A percentile compares a stretch with the other conserved stretches of the same genome.
Conservation (phyloP, 108 stramenopile genomes). For the Skeletonema marinoi region DNA sequence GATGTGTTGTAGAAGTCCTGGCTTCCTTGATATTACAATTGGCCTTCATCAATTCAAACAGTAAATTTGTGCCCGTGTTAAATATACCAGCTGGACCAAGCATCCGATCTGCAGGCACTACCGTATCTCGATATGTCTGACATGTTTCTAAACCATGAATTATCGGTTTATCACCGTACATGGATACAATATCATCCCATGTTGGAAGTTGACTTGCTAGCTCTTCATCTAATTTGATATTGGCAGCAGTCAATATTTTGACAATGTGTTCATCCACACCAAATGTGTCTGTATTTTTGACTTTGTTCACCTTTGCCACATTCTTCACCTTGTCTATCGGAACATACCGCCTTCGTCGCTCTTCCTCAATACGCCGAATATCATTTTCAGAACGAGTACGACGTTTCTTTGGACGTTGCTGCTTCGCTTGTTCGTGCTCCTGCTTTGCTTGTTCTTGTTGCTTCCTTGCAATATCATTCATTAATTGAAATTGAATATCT, state of each 20-base stretch:
- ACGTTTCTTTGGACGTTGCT: background rate
- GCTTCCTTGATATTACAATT: constrained; percentile 52
- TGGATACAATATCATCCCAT: constrained; percentile 58
- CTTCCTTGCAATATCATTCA: background rate
- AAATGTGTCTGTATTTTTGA: constrained; percentile 14
- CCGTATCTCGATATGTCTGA: constrained; percentile 36
- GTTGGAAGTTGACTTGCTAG: constrained; percentile 58
- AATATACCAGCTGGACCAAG: constrained; percentile 63
- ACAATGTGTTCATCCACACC: constrained; percentile 48
- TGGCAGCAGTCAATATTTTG: constrained; percentile 55
- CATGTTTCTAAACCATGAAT: constrained; percentile 54
- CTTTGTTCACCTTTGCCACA: background rate
- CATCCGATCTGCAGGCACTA: constrained; percentile 13
- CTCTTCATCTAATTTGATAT: constrained; percentile 55
- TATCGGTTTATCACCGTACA: constrained; percentile 34
- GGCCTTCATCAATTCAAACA: constrained; percentile 56
- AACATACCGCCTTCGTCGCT: background rate
- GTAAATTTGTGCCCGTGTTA: constrained; percentile 88
- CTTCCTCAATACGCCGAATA: background rate
- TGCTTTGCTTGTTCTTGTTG: background rate
- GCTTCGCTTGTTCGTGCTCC: constrained; percentile 6
- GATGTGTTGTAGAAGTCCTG: background rate
- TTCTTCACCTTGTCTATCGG: background rate
- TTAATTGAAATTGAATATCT: background rate
- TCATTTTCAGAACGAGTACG: constrained; percentile 5